phyloP scores from a whole-genome alignment of 495 filamentous ascomycete species.

The Penicillium steckii region DNA sequence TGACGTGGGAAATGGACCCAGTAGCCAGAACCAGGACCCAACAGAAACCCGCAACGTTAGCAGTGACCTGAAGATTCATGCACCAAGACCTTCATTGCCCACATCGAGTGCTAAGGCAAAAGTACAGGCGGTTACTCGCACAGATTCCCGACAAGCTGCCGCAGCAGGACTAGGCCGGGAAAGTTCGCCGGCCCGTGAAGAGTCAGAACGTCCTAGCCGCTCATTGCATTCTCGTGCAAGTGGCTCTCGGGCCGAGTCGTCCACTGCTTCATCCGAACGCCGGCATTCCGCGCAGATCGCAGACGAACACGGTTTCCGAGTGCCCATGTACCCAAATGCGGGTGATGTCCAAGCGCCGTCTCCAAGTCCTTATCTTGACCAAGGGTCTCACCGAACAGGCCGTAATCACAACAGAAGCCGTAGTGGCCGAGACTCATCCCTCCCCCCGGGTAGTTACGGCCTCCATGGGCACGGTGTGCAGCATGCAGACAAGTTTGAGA shows the following conservation, averaged over 20 bases:
- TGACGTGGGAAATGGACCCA: conserved; percentile 36
- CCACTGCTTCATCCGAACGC: conserved; percentile 49
- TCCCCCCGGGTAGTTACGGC: conserved; percentile 78
- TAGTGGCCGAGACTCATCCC: conserved; percentile 56
- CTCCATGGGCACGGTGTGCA: conserved; percentile 79
- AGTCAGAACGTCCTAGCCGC: conserved; percentile 58
- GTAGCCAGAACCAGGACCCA: conserved; percentile 43
- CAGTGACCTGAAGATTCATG: conserved; percentile 80
- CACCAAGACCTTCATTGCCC: conserved; percentile 85
- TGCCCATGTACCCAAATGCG: conserved; percentile 91
- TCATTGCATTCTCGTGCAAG: conserved; percentile 43
- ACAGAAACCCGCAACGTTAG: conserved; percentile 75
- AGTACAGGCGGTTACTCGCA: conserved; percentile 80
- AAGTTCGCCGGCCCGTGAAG: conserved; percentile 51
- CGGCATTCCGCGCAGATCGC: conserved; percentile 51
- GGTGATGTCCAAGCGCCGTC: conserved; percentile 97
- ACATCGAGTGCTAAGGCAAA: conserved; percentile 73
- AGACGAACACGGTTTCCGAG: conserved; percentile 84
- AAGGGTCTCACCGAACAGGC: conserved; percentile 53
- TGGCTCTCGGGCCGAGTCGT: conserved; percentile 54
- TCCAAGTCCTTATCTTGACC: conserved; percentile 61
- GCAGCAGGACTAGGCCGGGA: conserved; percentile 76
- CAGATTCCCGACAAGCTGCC: conserved; percentile 80
- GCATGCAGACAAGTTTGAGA: conserved; percentile 70
- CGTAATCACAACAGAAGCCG: conserved; percentile 68